phyloP scores from a whole-genome alignment of 228 moss, liverwort and hornwort genomes.

The Sphagnum magellanicum region DNA sequence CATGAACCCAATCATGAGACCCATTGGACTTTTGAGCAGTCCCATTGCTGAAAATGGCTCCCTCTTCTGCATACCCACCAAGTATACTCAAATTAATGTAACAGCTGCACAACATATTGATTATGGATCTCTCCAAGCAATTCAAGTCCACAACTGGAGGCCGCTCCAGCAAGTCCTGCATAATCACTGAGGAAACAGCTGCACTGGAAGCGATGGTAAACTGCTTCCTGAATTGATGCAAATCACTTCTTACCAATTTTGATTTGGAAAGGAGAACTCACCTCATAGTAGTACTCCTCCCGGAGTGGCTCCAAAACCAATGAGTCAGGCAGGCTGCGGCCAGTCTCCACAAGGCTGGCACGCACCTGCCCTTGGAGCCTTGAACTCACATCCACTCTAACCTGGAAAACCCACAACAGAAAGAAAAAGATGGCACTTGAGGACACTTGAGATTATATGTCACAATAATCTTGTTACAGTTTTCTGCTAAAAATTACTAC shows the following conservation, averaged over 20 bases:
- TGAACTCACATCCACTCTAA: constrained; percentile 93
- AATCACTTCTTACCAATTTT: too few relatives aligned
- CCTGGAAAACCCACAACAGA: constrained; percentile 21
- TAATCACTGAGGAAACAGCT: too few relatives aligned
- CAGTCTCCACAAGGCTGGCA: constrained; percentile 69
- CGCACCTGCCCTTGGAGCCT: constrained; percentile 80
- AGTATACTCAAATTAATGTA: not conserved
- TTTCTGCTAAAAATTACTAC: not conserved
- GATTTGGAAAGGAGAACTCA: constrained; percentile 8
- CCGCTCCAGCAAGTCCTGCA: too few relatives aligned
- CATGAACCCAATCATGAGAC: constrained; percentile 93
- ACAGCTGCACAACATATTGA: not conserved
- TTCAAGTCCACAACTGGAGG: not conserved
- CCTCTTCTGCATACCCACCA: constrained; percentile 48
- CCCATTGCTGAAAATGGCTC: constrained; percentile 73
- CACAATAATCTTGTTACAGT: not conserved
- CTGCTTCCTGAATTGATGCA: too few relatives aligned
- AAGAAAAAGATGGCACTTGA: not conserved
- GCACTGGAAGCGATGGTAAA: too few relatives aligned
- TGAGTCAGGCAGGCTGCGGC: constrained; percentile 45
- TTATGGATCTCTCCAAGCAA: not conserved
- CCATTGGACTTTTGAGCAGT: constrained; percentile 94
- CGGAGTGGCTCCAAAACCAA: constrained; percentile 69
- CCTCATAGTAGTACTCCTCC: constrained; percentile 86
- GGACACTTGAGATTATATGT: not conserved